Evolutionary conservation across 2,329 filamentous ascomycete species (phyloP).

Genomic region (Cryphonectria carpinicola): DNA sequence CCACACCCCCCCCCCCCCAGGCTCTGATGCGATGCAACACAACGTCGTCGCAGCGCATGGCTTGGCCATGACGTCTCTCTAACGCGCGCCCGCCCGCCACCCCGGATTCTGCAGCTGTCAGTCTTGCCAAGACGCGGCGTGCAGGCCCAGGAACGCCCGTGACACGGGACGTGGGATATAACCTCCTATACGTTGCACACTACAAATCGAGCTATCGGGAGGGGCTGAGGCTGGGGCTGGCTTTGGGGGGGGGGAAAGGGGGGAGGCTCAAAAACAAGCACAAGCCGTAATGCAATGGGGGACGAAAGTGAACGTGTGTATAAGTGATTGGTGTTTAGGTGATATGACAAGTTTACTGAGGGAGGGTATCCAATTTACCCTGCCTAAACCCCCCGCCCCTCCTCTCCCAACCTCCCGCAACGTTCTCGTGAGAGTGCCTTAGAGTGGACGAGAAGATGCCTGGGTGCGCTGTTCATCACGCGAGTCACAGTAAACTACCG

Average conservation of each 20-base stretch:
- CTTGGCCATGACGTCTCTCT: background rate
- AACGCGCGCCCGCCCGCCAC: background rate
- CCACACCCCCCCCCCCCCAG: background rate
- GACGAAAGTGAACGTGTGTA: no score
- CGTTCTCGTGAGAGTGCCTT: background rate
- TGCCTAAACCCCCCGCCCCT: background rate
- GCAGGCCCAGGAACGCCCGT: background rate
- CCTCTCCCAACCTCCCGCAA: background rate
- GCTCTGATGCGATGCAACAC: background rate
- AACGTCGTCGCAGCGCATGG: background rate
- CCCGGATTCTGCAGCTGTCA: background rate
- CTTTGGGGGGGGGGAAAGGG: no score
- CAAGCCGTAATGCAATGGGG: no score
- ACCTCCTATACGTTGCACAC: no score
- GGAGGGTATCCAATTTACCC: background rate
- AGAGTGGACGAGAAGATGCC: no score
- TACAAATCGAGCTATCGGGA: no score
- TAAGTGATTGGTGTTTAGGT: no score
- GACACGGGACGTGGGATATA: background rate
- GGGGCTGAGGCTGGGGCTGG: no score
- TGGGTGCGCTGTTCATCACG: background rate
- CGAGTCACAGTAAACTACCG: background rate
- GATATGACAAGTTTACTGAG: background rate
- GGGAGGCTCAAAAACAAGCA: no score
- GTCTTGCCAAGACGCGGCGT: slow-evolving; percentile 1